A percentile compares a stretch with the other conserved stretches of the same genome.
These are phyloP conservation scores for Tephrocybe sp. DNA, from an alignment of 768 basidiomycete species.

Conservation along the genomic window DNA sequence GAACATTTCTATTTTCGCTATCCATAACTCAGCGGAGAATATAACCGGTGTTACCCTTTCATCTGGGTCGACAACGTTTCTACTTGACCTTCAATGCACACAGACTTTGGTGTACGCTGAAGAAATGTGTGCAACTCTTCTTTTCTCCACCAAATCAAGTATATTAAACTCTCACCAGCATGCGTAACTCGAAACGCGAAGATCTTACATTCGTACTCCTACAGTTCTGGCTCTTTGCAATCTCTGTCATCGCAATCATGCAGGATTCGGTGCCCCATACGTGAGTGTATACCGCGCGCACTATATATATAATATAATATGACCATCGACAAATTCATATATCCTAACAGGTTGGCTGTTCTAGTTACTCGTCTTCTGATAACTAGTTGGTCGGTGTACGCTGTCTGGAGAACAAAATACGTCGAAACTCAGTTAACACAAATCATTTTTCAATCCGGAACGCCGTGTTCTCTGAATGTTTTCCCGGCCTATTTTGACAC, in stretches of 20 bases:
- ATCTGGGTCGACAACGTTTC: constrained; percentile 14
- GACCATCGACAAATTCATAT: neutral
- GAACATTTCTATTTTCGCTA: neutral
- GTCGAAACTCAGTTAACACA: constrained; percentile 31
- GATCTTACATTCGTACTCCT: constrained; percentile 44
- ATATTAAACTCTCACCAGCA: constrained; percentile 22
- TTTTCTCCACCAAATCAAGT: neutral
- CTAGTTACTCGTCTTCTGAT: constrained; percentile 43
- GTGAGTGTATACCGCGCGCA: constrained; percentile 26
- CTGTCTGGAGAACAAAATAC: constrained; percentile 42
- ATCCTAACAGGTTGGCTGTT: constrained; percentile 38
- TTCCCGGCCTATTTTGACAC: constrained; percentile 41
- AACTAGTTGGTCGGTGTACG: constrained; percentile 50
- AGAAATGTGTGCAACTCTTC: constrained; percentile 35
- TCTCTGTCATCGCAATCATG: constrained; percentile 47
- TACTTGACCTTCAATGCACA: constrained; percentile 38
- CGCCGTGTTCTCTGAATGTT: constrained; percentile 48
- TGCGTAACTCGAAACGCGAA: constrained; percentile 42
- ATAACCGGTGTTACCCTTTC: constrained; percentile 26
- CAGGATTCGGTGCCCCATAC: constrained; percentile 54
- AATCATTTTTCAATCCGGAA: constrained; percentile 34
- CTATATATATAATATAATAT: neutral
- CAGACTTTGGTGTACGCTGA: constrained; percentile 40
- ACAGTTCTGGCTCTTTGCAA: constrained; percentile 53
- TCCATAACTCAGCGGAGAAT: constrained; percentile 1